A percentile compares a stretch with the other conserved stretches of the same genome.
phyloP scores from a whole-genome alignment of 257 asterid species.

The Fraxinus cuspidata region DNA sequence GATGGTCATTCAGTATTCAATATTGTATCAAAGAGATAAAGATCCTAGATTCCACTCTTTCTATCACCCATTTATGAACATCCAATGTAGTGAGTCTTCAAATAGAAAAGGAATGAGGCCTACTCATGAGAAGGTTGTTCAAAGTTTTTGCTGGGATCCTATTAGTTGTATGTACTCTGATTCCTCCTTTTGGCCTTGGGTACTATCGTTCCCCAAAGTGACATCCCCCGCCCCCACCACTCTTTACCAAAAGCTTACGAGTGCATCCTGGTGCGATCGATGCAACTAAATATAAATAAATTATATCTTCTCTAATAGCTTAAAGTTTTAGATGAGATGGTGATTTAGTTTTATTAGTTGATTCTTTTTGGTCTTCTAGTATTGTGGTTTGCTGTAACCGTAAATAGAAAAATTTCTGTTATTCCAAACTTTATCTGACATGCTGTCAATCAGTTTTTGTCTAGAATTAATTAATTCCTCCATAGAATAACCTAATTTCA shows the following conservation, averaged over 20 bases:
- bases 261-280: background rate
- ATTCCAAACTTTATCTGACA: background rate
- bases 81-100: background rate
- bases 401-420: too few relatives aligned
- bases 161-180: too few relatives aligned
- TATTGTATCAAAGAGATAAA: background rate
- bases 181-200: too few relatives aligned
- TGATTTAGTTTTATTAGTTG: background rate
- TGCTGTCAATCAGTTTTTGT: background rate
- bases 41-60: background rate
- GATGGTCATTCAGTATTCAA: background rate
- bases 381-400: background rate
- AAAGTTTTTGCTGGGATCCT: too few relatives aligned
- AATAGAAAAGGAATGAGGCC: background rate
- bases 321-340: background rate
- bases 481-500: background rate
- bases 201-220: background rate
- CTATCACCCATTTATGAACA: background rate
- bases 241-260: too few relatives aligned
- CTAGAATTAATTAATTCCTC: background rate
- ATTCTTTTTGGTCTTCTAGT: conserved; percentile 7
- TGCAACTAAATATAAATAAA: background rate
- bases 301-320: background rate
- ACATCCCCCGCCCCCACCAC: background rate
- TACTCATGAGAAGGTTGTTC: too few relatives aligned